These are phyloP conservation scores for Anaeramoeba flamelloides DNA, from an alignment of 78 protist genomes.

Conservation along the genomic window DNA sequence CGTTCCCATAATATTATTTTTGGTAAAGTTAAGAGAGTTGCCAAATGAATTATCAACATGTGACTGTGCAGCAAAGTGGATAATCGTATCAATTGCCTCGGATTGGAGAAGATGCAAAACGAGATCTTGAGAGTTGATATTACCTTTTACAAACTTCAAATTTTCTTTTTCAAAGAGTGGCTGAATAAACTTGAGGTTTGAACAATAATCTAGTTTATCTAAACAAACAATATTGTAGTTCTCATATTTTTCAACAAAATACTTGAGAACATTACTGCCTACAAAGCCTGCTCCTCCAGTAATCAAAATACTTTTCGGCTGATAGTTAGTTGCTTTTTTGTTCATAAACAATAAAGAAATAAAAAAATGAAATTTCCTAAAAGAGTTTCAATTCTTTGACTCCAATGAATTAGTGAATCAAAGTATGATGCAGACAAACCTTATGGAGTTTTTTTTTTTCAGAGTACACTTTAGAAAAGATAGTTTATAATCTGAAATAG, in stretches of 20 bases:
- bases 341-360: too few relatives aligned
- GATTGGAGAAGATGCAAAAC: constrained; percentile 30
- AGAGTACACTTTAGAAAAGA: too few relatives aligned
- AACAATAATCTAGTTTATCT: not conserved
- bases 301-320: constrained; percentile 1
- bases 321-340: too few relatives aligned
- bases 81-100: constrained; percentile 64
- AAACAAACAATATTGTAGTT: not conserved
- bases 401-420: too few relatives aligned
- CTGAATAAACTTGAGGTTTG: not conserved
- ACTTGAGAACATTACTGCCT: too few relatives aligned
- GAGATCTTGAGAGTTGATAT: constrained; percentile 40
- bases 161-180: not conserved
- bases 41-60: constrained; percentile 72
- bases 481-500: too few relatives aligned
- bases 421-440: too few relatives aligned
- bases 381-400: too few relatives aligned
- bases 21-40: constrained; percentile 53
- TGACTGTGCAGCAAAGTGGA: constrained; percentile 81
- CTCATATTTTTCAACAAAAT: not conserved
- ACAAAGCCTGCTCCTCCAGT: constrained; percentile 85
- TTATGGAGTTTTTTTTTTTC: too few relatives aligned
- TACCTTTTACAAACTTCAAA: constrained; percentile 29
- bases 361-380: too few relatives aligned
- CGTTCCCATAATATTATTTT: constrained; percentile 74